These are phyloP conservation scores for Ophioceras dolichostomum DNA, from an alignment of 2,329 filamentous ascomycete genomes.

Conservation along the genomic window DNA sequence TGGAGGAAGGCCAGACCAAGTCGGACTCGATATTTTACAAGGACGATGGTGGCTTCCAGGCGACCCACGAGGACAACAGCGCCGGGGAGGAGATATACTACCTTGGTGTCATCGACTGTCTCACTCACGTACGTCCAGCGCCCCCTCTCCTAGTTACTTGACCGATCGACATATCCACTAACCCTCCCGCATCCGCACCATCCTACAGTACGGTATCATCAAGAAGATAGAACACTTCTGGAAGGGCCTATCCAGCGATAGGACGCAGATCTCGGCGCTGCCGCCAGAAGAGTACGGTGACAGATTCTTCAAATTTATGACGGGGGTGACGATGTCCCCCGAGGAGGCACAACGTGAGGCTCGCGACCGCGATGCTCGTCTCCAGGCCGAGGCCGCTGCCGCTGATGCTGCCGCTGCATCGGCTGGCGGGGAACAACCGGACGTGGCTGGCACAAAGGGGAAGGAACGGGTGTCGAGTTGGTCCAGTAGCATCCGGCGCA, in stretches of 20 bases:
- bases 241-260: slow-evolving; percentile 80
- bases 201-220: slow-evolving; percentile 77
- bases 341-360: slow-evolving; percentile 69
- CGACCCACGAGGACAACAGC: slow-evolving; percentile 79
- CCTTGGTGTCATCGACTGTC: slow-evolving; percentile 92
- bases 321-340: slow-evolving; percentile 75
- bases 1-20: slow-evolving; percentile 62
- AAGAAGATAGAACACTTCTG: slow-evolving; percentile 96
- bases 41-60: slow-evolving; percentile 85
- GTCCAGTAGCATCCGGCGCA: slow-evolving; percentile 20
- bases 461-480: slow-evolving; percentile 23
- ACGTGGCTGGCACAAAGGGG: too few species aligned
- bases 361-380: slow-evolving; percentile 28
- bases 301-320: slow-evolving; percentile 86
- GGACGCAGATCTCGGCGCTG: slow-evolving; percentile 82
- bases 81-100: slow-evolving; percentile 93
- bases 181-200: too few species aligned
- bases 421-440: slow-evolving; percentile 13
- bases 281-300: slow-evolving; percentile 87
- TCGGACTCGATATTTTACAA: slow-evolving; percentile 71
- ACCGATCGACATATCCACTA: too few species aligned
- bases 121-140: slow-evolving; percentile 83
- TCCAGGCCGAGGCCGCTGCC: slow-evolving; percentile 34
- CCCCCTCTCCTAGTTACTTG: too few species aligned
- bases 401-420: slow-evolving; percentile 19